Conservation (phyloP, 1,284 basidiomycete species). For the Tilletia indica region DNA sequence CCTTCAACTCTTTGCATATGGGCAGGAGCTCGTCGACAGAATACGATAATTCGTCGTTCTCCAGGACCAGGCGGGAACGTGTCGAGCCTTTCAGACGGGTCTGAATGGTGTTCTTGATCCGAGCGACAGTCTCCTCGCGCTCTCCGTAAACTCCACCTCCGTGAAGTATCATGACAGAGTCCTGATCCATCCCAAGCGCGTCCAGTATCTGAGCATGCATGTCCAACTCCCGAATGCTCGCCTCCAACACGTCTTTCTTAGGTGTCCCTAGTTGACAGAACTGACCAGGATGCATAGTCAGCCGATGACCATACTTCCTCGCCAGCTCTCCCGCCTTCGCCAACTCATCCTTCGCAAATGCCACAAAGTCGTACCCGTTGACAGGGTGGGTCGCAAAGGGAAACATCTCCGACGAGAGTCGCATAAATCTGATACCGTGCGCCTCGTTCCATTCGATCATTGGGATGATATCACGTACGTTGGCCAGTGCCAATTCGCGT, state of each 20-base stretch:
- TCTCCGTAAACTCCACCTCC: constrained; percentile 76
- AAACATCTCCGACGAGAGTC: constrained; percentile 69
- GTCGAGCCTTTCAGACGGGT: constrained; percentile 66
- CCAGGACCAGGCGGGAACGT: constrained; percentile 74
- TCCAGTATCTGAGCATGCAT: constrained; percentile 86
- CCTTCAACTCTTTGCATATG: constrained; percentile 73
- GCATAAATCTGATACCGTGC: constrained; percentile 50
- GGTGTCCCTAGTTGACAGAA: constrained; percentile 82
- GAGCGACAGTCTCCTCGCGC: constrained; percentile 68
- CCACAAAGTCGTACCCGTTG: constrained; percentile 72
- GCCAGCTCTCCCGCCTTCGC: constrained; percentile 70
- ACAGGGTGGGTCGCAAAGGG: constrained; percentile 79
- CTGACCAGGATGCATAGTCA: constrained; percentile 80
- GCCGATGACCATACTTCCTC: constrained; percentile 71
- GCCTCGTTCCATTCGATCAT: constrained; percentile 62
- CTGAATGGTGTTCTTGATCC: constrained; percentile 71
- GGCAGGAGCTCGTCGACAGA: constrained; percentile 80
- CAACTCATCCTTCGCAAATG: constrained; percentile 66
- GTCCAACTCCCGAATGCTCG: constrained; percentile 73
- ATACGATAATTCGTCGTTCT: constrained; percentile 91
- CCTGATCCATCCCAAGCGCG: constrained; percentile 71
- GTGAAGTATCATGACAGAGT: constrained; percentile 75
- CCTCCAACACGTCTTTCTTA: constrained; percentile 68
- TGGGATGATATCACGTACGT: constrained; percentile 64
- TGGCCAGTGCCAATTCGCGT: constrained; percentile 74